These are phyloP conservation scores for Mycena vitilis DNA, from an alignment of 768 basidiomycete species.

Conservation along the genomic window DNA sequence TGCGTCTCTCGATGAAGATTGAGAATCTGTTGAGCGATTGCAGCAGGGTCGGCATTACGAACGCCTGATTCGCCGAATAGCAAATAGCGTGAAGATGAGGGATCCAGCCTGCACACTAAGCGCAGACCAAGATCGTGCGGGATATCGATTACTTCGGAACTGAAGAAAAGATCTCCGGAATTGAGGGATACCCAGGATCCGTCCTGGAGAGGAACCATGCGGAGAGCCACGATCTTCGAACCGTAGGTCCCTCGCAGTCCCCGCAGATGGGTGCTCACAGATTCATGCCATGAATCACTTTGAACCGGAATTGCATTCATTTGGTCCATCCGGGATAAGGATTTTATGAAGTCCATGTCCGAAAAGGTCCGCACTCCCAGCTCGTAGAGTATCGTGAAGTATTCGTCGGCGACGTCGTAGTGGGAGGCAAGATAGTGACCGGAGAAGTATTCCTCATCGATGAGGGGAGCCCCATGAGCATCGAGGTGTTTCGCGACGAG, in stretches of 20 bases:
- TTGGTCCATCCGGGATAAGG: not conserved
- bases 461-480: not conserved
- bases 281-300: conserved; percentile 5
- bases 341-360: not conserved
- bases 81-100: not conserved
- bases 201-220: conserved; percentile 16
- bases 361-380: conserved; percentile 9
- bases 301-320: not conserved
- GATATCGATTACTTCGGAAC: conserved; percentile 6
- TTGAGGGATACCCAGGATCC: conserved; percentile 6
- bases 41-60: not conserved
- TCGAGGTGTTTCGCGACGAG: not conserved
- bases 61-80: not conserved
- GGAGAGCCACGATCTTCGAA: not conserved
- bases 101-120: conserved; percentile 17
- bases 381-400: not conserved
- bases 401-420: conserved; percentile 5
- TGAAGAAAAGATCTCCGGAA: conserved; percentile 12
- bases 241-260: not conserved
- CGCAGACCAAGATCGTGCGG: conserved; percentile 8
- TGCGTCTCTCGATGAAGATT: not conserved
- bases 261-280: not conserved
- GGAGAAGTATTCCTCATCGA: not conserved
- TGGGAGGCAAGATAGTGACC: conserved; percentile 1
- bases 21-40: not conserved